Conservation (phyloP, 129 eudicot species). For the Erigeron canadensis region DNA sequence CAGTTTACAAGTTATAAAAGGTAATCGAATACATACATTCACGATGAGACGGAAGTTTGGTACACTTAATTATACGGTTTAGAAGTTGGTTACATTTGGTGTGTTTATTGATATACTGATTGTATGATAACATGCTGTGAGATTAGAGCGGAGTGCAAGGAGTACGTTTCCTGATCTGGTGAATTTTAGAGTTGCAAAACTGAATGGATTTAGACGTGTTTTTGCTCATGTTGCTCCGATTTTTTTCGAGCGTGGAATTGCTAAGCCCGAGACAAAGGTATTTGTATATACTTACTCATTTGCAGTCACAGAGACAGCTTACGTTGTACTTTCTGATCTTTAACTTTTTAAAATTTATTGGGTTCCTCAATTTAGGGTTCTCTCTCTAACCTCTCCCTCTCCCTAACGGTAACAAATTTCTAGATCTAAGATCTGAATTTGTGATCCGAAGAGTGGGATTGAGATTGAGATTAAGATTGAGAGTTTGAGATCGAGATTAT, state of each 20-base stretch:
- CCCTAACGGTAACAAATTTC: no score
- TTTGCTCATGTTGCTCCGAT: constrained; percentile 94
- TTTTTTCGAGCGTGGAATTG: constrained; percentile 92
- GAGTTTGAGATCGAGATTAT: no score
- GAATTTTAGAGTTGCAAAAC: constrained; percentile 73
- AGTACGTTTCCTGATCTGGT: constrained; percentile 87
- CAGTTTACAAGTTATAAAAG: neutral
- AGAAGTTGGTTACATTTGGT: no score
- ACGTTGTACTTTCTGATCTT: neutral
- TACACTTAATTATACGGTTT: no score
- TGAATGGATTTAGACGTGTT: constrained; percentile 84
- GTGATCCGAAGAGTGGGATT: no score
- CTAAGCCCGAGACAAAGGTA: constrained; percentile 91
- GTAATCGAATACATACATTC: neutral
- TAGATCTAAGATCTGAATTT: no score
- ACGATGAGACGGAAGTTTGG: no score
- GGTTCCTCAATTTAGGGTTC: no score
- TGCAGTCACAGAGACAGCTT: no score
- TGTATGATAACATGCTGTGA: constrained; percentile 15
- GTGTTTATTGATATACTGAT: neutral
- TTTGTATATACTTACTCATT: neutral
- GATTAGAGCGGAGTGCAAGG: constrained; percentile 84
- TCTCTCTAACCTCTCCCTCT: no score
- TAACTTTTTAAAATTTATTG: neutral
- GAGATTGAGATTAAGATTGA: no score